Conservation (phyloP, 2,329 filamentous ascomycete species). For the Leptographium radiaticola region DNA sequence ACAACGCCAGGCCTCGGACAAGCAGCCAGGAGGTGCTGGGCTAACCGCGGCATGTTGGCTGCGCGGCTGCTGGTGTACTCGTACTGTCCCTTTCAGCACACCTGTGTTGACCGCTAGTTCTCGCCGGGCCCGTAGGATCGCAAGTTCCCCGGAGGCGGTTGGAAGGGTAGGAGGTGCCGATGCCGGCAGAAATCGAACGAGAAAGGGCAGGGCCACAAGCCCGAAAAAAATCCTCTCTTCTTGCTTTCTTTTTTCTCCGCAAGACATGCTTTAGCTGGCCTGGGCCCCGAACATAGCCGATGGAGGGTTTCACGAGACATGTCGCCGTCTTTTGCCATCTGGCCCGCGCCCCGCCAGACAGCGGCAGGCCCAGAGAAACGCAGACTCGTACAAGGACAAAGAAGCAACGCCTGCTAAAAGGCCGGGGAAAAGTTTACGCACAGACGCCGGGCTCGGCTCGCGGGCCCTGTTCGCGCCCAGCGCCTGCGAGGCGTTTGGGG, state of each 20-base stretch:
- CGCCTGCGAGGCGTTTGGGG: background rate
- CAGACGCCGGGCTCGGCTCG: slow-evolving; percentile 16
- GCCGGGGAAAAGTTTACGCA: slow-evolving; percentile 12
- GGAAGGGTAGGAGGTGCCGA: background rate
- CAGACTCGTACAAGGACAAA: background rate
- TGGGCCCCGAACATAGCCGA: slow-evolving; percentile 6
- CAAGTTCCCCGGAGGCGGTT: background rate
- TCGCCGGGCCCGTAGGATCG: background rate
- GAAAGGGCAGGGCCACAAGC: background rate
- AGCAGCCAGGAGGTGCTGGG: no score
- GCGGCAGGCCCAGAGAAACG: background rate
- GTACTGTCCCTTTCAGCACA: background rate
- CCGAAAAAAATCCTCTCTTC: background rate
- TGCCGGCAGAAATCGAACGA: background rate
- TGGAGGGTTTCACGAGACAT: slow-evolving; percentile 1
- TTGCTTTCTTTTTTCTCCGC: slow-evolving; percentile 2
- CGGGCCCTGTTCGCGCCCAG: slow-evolving; percentile 6
- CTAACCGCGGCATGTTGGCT: background rate
- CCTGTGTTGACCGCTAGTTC: background rate
- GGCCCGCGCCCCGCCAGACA: background rate
- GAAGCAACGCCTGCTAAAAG: slow-evolving; percentile 3
- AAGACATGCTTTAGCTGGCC: slow-evolving; percentile 8
- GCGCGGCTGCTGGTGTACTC: background rate
- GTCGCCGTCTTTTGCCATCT: background rate
- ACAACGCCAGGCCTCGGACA: no score